phyloP scores from a whole-genome alignment of 768 basidiomycete genomes.

The Rhodosporidiobolus odoratus region DNA sequence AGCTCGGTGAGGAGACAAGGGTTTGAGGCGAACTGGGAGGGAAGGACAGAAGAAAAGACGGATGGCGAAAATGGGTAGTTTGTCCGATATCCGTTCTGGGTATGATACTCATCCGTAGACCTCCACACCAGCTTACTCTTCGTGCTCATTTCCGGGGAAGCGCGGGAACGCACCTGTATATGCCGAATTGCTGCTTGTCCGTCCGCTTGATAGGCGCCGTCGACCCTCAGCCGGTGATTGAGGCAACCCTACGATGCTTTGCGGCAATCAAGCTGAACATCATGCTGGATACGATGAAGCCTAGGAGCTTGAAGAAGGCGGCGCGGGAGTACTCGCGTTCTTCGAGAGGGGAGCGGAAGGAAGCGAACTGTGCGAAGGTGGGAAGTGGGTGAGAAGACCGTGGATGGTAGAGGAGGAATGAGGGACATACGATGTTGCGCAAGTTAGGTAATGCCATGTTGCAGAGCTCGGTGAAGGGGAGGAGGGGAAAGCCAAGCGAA shows the following conservation, averaged over 20 bases:
- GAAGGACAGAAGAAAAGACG: neutral
- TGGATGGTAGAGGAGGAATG: neutral
- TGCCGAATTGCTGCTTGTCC: neutral
- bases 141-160: neutral
- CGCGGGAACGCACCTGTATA: neutral
- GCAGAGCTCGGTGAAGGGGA: neutral
- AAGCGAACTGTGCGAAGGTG: conserved; percentile 27
- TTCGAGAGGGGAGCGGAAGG: conserved; percentile 36
- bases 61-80: neutral
- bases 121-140: neutral
- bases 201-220: neutral
- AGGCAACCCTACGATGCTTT: conserved; percentile 10
- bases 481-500: neutral
- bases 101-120: conserved; percentile 4
- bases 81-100: conserved; percentile 30
- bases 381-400: neutral
- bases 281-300: conserved; percentile 18
- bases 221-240: neutral
- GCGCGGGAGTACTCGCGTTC: conserved; percentile 33
- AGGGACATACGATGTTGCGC: conserved; percentile 32
- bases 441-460: conserved; percentile 37
- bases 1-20: neutral
- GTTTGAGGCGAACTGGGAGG: neutral
- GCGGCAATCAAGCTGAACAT: conserved; percentile 16
- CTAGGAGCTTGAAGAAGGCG: conserved; percentile 38